Evolutionary conservation across 2,329 filamentous ascomycete species (phyloP), one percentile per base, ranked within the genome.

Genomic region (Paraphoma chrysanthemicola): DNA sequence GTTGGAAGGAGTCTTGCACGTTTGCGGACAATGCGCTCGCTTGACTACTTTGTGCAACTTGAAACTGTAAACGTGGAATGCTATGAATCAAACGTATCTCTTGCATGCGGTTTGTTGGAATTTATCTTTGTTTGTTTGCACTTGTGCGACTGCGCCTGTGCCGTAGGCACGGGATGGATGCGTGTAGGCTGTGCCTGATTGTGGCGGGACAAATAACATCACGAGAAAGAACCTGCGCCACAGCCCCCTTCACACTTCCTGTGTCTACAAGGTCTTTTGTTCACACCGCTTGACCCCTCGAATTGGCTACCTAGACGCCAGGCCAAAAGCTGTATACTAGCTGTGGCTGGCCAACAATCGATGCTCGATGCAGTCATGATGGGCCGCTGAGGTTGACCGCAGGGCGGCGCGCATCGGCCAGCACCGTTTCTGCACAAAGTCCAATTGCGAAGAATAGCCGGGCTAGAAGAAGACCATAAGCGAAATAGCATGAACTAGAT

Each of bases 71-170:
- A 52, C 43, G 14, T 17, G 12, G 28, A 41, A 38, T 44, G 36
- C 44, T 29, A 31, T 45, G 42, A 39, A n/a, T 44, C 17, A 23
- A 48, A 38, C 23, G 45, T 36, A 28, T 30, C 46, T 45, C 23
- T 51, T 54, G 50, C 39, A 51, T 51, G 29, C 48, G 30, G 47
- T 29, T 36, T 39, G 23, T 41, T 12, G 33, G 29, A 36, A 28
- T 54, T 57, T 57, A 54, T 60, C 31, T 54, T 28, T 45, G 16
- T 38, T 38, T 42, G 48, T 48, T 48, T 30, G 14, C 18, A 18
- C 33, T 2, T 41, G 11, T 18, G 16, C n/a, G n/a, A 23, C 28
- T 18, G 36, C 4, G 31, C 14, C 49, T 52, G 43, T 18, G 42
- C 29, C 5, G 12, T 10, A 44, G 39, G 41, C 45, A 48, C n/a